Evolutionary conservation across 2,329 filamentous ascomycete species (phyloP).

Genomic region (Diaporthe nobilis): DNA sequence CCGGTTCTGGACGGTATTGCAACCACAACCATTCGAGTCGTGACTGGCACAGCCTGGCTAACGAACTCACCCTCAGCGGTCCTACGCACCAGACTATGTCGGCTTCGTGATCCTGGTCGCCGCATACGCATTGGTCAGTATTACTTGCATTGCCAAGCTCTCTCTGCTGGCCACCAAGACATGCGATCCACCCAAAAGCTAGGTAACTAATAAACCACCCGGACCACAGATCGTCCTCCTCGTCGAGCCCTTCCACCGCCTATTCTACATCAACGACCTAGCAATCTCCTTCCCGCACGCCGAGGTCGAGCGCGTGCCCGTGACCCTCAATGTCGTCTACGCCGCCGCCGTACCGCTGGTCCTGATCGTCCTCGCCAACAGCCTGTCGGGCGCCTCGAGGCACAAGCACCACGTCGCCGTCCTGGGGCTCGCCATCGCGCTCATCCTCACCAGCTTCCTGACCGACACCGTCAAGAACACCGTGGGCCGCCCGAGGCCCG

Average conservation of each 20-base stretch:
- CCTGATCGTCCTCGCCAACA: constrained; percentile 76
- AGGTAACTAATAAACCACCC: not conserved
- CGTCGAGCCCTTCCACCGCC: constrained; percentile 90
- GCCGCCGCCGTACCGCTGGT: constrained; percentile 79
- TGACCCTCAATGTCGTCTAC: constrained; percentile 85
- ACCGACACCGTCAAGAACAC: constrained; percentile 94
- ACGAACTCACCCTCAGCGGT: constrained; percentile 66
- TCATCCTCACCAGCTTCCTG: constrained; percentile 84
- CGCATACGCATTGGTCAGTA: constrained; percentile 73
- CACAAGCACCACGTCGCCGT: constrained; percentile 91
- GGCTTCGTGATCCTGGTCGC: constrained; percentile 80
- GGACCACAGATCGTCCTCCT: constrained; percentile 72
- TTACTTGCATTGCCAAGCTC: constrained; percentile 47
- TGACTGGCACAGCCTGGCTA: constrained; percentile 39
- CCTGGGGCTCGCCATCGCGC: constrained; percentile 82
- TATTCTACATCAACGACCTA: constrained; percentile 91
- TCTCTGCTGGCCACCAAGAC: not conserved
- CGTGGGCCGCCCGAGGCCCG: constrained; percentile 79
- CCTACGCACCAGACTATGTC: constrained; percentile 90
- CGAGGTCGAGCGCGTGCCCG: constrained; percentile 83
- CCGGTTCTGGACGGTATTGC: constrained; percentile 63
- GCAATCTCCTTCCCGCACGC: constrained; percentile 90
- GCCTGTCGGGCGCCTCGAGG: constrained; percentile 70
- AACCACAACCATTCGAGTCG: not conserved
- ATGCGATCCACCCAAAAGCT: not conserved